phyloP scores from a whole-genome alignment of 192 early-diverging fungal genomes.

The Oehlia diaphana region DNA sequence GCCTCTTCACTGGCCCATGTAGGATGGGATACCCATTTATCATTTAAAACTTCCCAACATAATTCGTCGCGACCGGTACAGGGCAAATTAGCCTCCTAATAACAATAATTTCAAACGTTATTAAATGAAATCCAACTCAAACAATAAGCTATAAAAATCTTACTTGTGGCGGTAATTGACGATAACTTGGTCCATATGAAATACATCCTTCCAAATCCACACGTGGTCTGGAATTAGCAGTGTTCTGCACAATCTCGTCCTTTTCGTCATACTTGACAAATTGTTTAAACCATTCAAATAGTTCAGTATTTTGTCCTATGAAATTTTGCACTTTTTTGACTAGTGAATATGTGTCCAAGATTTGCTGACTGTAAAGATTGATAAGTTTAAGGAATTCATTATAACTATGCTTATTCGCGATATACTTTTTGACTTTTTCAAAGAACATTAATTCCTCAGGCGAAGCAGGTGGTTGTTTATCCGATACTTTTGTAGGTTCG shows the following conservation, averaged over 20 bases:
- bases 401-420: constrained; percentile 86
- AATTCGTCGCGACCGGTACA: constrained; percentile 95
- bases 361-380: constrained; percentile 92
- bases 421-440: constrained; percentile 84
- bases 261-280: constrained; percentile 83
- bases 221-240: constrained; percentile 58
- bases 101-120: neutral
- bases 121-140: neutral
- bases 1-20: constrained; percentile 89
- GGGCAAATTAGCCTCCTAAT: constrained; percentile 50
- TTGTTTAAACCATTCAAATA: constrained; percentile 95
- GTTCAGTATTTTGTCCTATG: constrained; percentile 75
- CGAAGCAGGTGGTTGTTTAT: constrained; percentile 42
- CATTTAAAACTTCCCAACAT: constrained; percentile 93
- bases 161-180: constrained; percentile 64
- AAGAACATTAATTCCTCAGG: constrained; percentile 92
- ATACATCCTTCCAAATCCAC: constrained; percentile 63
- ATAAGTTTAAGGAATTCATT: constrained; percentile 96
- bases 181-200: constrained; percentile 73
- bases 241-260: constrained; percentile 65
- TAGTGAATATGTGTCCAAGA: constrained; percentile 80
- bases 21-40: constrained; percentile 93
- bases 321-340: constrained; percentile 87
- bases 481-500: neutral
- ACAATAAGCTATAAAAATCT: constrained; percentile 20